A percentile compares a stretch with the other conserved stretches of the same genome.
Evolutionary conservation across 2,329 filamentous ascomycete species (phyloP).

Genomic region (Beauveria sp.): DNA sequence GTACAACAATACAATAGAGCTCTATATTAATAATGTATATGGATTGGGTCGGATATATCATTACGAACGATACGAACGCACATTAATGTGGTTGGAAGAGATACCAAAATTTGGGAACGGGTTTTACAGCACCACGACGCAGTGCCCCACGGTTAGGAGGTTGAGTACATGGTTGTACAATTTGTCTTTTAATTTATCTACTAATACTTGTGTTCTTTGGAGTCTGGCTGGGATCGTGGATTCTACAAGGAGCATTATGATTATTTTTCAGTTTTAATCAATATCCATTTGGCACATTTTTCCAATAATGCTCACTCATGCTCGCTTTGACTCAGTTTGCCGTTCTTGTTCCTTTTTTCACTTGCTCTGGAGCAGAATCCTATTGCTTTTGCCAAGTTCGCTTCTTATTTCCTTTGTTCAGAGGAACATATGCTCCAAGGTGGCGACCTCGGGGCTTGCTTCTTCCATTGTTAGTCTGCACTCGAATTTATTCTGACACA

Average conservation of each 20-base stretch:
- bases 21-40: slow-evolving; percentile 13
- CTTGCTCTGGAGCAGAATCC: background rate
- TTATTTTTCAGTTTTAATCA: background rate
- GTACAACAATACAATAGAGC: slow-evolving; percentile 10
- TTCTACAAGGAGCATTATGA: background rate
- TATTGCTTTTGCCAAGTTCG: background rate
- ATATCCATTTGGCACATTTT: background rate
- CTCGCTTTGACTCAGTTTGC: background rate
- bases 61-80: slow-evolving; percentile 15
- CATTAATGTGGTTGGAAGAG: slow-evolving; percentile 7
- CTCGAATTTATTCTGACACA: slow-evolving; percentile 12
- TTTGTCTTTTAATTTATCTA: background rate
- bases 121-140: slow-evolving; percentile 11
- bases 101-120: slow-evolving; percentile 1
- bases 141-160: slow-evolving; percentile 1
- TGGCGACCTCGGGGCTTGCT: slow-evolving; percentile 14
- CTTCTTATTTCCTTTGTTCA: slow-evolving; percentile 4
- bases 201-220: background rate
- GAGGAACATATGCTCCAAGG: slow-evolving; percentile 5
- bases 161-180: background rate
- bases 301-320: too few relatives aligned
- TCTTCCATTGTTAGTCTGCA: slow-evolving; percentile 11
- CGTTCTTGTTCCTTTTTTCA: background rate
- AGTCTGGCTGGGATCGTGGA: background rate
- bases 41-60: slow-evolving; percentile 18